A percentile compares a stretch with the other conserved stretches of the same genome.
Conservation (phyloP, 1,284 basidiomycete species). For the Ustilago curta region DNA sequence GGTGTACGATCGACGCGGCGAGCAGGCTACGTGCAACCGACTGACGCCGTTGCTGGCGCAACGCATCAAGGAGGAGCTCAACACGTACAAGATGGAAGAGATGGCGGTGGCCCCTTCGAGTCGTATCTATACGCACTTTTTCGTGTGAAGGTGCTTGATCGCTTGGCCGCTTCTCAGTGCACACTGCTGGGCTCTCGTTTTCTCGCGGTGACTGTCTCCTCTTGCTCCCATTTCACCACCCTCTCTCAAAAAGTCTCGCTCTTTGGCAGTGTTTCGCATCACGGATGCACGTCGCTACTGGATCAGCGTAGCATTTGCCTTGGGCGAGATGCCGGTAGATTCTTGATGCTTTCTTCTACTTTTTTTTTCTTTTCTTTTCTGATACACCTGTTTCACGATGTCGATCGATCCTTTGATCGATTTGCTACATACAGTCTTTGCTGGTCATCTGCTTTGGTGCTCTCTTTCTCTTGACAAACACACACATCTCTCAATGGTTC, state of each 20-base stretch:
- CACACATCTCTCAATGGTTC: neutral
- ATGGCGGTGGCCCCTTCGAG: slow-evolving; percentile 84
- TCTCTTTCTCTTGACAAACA: neutral
- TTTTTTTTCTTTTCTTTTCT: neutral
- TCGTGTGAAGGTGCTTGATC: slow-evolving; percentile 42
- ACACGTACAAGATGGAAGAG: slow-evolving; percentile 97
- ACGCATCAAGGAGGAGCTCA: slow-evolving; percentile 83
- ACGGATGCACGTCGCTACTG: too few relatives aligned
- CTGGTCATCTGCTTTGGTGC: slow-evolving; percentile 2
- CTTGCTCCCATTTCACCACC: slow-evolving; percentile 8
- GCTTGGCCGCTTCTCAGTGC: too few relatives aligned
- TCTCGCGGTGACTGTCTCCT: neutral
- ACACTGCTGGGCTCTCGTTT: neutral
- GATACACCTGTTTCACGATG: neutral
- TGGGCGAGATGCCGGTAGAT: neutral
- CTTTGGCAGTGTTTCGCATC: neutral
- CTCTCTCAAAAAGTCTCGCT: too few relatives aligned
- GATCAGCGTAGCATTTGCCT: neutral
- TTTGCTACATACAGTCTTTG: neutral
- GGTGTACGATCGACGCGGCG: slow-evolving; percentile 92
- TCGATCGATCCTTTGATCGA: neutral
- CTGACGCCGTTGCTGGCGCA: slow-evolving; percentile 93
- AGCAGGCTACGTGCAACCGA: slow-evolving; percentile 95
- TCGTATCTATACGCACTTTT: slow-evolving; percentile 68
- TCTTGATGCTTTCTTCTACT: neutral